Base-by-base conservation (phyloP, 306 rosid genomes). In the Glycine latifolia region DNA sequence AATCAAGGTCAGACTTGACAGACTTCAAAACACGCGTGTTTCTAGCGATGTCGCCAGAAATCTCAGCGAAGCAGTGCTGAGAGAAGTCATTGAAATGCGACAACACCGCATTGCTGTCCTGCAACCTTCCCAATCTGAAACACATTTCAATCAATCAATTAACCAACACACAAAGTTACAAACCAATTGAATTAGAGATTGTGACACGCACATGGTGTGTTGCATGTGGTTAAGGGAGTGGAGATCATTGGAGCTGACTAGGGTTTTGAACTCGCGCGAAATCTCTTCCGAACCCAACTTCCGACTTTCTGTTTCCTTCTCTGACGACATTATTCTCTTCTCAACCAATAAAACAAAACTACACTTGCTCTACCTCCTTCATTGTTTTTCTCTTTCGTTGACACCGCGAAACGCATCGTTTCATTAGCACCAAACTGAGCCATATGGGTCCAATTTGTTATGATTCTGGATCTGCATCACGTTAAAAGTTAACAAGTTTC, bases 41-140 rank as follows among this genome's bases (percentile, higher is more conserved):
- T 77, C 83, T 86, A 0, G 89, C 67, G 55, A 91, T 81, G 63
- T 95, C 98, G 60, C 90, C 97, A 54, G 94, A 88, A 85, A 89
- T 88, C 80, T 89, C 91, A n/a, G 90, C 69, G 54, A 69, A 93
- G 79, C 97, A 90, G 65, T 93, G 63, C 77, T 91, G 94, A 59
- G 97, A 95, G 88, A 88, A 90, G 17, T 95, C 99, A 56, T 90
- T 95, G 65, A 91, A 95, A 85, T 95, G 98, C 0, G 98, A 88
- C 70, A 95, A 86, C 0, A 93, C 98, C 5, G 98, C 99, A 76
- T 91, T 93, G 84, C 94, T 92, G 39, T 95, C 98, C 87, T 93
- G 99, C 85, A 95, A 89, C 82, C 99, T 95, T 84, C 99, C 99
- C 84, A 95, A 76, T 90, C 97, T 91, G 87, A 77, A 83, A 83